phyloP scores from a whole-genome alignment of 805 yeast species.

The Nakazawaea ernobii region DNA sequence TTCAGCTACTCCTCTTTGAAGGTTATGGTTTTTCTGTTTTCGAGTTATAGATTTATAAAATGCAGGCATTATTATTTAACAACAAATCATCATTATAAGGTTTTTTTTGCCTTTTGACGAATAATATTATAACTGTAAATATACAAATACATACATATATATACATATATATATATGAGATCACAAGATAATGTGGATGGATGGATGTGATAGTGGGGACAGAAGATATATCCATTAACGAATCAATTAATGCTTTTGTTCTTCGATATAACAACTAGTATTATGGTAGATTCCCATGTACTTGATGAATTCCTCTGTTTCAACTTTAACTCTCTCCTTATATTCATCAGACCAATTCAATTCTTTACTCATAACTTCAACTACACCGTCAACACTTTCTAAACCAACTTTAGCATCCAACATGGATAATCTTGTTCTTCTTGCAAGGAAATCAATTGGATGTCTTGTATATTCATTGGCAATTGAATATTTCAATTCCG shows the following conservation, averaged over 20 bases:
- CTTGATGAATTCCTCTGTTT: conserved; percentile 53
- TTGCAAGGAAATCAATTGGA: conserved; percentile 83
- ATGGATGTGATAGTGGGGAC: neutral
- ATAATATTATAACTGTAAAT: too few relatives aligned
- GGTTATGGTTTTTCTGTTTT: neutral
- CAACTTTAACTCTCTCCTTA: conserved; percentile 44
- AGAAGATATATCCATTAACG: too few relatives aligned
- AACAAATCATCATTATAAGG: neutral
- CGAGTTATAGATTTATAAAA: neutral
- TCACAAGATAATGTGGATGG: too few relatives aligned
- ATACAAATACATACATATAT: too few relatives aligned
- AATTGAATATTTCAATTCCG: conserved; percentile 80
- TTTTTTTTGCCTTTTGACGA: neutral
- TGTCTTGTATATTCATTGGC: conserved; percentile 82
- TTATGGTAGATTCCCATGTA: conserved; percentile 44
- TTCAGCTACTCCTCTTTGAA: conserved; percentile 15
- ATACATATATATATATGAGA: too few relatives aligned
- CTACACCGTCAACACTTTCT: conserved; percentile 76
- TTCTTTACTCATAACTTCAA: conserved; percentile 77
- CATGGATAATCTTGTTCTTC: conserved; percentile 92
- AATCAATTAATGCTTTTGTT: conserved; percentile 7
- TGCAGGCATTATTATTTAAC: neutral
- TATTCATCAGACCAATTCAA: conserved; percentile 64
- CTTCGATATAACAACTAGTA: conserved; percentile 11
- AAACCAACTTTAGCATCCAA: conserved; percentile 82